Base-by-base conservation (phyloP, 441 rosid genomes). In the Populus hybrid region DNA sequence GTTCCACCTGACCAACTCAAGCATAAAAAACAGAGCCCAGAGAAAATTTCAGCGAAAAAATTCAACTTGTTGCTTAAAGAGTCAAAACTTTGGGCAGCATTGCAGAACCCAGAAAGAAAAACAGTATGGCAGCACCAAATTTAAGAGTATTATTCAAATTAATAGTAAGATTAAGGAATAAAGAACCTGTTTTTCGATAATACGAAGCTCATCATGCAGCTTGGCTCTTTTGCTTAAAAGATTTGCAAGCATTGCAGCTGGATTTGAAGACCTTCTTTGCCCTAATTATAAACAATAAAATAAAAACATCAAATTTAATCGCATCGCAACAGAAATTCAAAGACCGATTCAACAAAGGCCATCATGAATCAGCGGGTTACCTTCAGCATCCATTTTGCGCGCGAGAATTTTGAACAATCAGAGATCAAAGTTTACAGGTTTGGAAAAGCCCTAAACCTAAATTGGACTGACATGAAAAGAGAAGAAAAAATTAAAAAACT, bases 201-300 rank as follows among this genome's bases (percentile, higher is more conserved):
- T 86, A 21, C 94, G 93, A 36, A 90, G 91, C 81, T 94, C 97
- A 66, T 93, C 94, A 24, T 91, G 94, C 38, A 93, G 97, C 88
- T 93, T 94, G 82, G 88, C 89, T 70, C 96, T 86, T 84, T 87
- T 91, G 86, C 88, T 87, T 79, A 94, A 77, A 57, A 90, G 85
- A 53, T 94, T 88, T 61, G 93, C 87, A 75, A 93, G 84, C 89
- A 90, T 85, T 76, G 89, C 89, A 26, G 91, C 86, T 3, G 97
- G 93, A 83, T 88, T 92, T 40, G 87, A 72, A 32, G 89, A 79
- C 73, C 84, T 82, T 79, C 85, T 87, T 81, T 88, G 90, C 85
- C 93, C 93, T 93, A 28, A 14, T 71, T 53, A 53, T 28, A 3
- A 20, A 16, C 10, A 67, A 69, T 82, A 12, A 23, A 70, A 9